Base-by-base conservation (phyloP, 768 basidiomycete genomes). In the Tremella yokohamensis region DNA sequence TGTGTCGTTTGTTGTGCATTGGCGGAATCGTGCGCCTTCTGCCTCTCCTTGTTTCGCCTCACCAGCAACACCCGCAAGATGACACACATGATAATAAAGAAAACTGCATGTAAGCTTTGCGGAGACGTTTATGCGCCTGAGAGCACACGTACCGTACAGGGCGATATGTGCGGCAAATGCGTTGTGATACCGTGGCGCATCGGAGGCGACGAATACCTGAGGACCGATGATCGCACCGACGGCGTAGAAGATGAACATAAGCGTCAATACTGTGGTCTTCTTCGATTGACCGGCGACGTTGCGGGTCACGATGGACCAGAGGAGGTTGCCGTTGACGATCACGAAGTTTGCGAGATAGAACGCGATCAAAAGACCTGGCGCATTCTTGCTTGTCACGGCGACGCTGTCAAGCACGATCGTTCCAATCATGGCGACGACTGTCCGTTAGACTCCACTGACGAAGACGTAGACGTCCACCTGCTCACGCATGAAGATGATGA, bases 171-270 rank as follows among this genome's bases (percentile, higher is more conserved):
- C 78, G 26, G 81, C 72, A 56, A 82, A 82, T 1, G 82, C 82
- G 24, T 75, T 77, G 59, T 79, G 74, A 65, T 83, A 83, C 19
- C 80, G 77, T 12, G 82, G 82, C 1, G 71, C 70, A 62, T 83
- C 82, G 50, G 79, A 77, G 37, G 78, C 78, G 20, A 78, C 48
- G 69, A 82, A 82, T 3, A 82, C 80, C 77, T 82, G 80, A 1
- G 80, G 81, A 7, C 80, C 80, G 58, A 82, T 72, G 25, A 81
- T 80, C 65, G 82, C 82, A 13, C 82, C 82, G 2, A 80, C 79
- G 20, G 81, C 80, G 78, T 81, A 83, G 3, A 81, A 79, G 45
- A 82, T 76, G 66, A 83, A 83, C 38, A 81, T 81, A n/a, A 82
- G 66, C 29, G 79, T 79, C 9, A 80, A 80, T 0, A 80, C 78